phyloP scores from a whole-genome alignment of 1,284 basidiomycete species.

The Laetiporus sulphureus region DNA sequence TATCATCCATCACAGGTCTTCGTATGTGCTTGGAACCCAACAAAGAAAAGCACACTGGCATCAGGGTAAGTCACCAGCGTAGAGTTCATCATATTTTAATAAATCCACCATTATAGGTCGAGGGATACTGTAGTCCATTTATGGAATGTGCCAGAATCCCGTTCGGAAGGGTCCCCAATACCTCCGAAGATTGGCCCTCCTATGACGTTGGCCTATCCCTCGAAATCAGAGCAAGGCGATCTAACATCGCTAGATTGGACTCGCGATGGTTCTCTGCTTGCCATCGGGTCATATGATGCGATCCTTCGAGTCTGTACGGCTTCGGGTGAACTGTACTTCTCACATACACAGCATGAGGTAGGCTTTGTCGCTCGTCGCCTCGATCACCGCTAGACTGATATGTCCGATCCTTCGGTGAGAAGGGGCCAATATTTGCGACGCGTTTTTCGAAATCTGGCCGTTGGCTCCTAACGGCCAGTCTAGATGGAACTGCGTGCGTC shows the following conservation, averaged over 20 bases:
- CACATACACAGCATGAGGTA: constrained; percentile 59
- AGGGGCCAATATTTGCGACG: constrained; percentile 74
- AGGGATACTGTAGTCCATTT: constrained; percentile 72
- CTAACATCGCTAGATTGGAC: constrained; percentile 75
- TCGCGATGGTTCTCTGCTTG: constrained; percentile 60
- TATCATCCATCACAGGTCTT: constrained; percentile 60
- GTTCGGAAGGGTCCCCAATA: constrained; percentile 2
- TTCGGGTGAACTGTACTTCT: constrained; percentile 53
- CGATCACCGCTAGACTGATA: constrained; percentile 13
- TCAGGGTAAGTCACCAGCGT: constrained; percentile 50
- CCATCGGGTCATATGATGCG: constrained; percentile 70
- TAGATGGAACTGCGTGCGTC: constrained; percentile 69
- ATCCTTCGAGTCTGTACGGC: constrained; percentile 57
- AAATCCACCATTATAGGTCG: constrained; percentile 38
- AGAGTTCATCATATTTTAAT: constrained; percentile 4
- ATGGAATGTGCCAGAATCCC: constrained; percentile 54
- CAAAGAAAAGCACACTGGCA: constrained; percentile 52
- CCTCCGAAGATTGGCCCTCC: constrained; percentile 28
- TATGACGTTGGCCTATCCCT: constrained; percentile 43
- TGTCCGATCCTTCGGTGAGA: constrained; percentile 20
- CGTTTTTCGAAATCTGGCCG: constrained; percentile 65
- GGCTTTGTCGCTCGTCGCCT: constrained; percentile 12
- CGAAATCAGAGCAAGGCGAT: constrained; percentile 44
- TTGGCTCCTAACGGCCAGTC: constrained; percentile 65
- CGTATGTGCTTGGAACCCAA: constrained; percentile 75